Percentiles rank a stretch among this genome's conserved stretches.
These are phyloP conservation scores for Besnoitia besnoiti DNA, from an alignment of 169 alveolate species.

Conservation along the genomic window DNA sequence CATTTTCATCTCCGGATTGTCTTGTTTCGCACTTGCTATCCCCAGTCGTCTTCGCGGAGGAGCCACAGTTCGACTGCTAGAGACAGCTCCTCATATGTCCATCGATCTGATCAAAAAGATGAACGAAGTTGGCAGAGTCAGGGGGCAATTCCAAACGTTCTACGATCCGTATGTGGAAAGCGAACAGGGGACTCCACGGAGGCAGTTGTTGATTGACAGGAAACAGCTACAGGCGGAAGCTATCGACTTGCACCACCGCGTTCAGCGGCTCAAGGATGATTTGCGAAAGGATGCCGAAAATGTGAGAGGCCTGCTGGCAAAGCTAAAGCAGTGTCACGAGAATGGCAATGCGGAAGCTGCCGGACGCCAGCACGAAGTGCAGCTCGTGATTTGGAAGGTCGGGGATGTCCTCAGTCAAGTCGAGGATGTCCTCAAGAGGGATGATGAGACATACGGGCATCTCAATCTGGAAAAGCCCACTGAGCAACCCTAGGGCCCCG, in stretches of 20 bases:
- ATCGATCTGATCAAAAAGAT: neutral
- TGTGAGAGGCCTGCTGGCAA: neutral
- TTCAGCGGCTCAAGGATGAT: neutral
- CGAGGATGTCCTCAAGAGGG: constrained; percentile 1
- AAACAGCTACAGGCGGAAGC: neutral
- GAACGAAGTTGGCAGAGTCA: neutral
- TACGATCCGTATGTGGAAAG: neutral
- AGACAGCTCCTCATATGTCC: neutral
- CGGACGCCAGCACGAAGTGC: neutral
- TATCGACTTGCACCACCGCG: neutral
- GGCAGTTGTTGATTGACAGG: neutral
- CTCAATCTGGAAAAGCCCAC: neutral
- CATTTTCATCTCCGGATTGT: neutral
- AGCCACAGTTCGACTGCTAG: neutral
- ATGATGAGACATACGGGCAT: neutral
- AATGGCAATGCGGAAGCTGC: neutral
- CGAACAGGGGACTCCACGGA: neutral
- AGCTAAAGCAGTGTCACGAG: neutral
- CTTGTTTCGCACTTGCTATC: neutral
- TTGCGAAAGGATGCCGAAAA: neutral
- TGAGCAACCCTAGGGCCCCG: neutral
- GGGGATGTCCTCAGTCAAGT: neutral
- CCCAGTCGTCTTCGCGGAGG: neutral
- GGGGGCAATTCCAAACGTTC: neutral
- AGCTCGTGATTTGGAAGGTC: constrained; percentile 14